Conservation (phyloP, 148 eudicot genomes). For the Amaranthus palmeri region DNA sequence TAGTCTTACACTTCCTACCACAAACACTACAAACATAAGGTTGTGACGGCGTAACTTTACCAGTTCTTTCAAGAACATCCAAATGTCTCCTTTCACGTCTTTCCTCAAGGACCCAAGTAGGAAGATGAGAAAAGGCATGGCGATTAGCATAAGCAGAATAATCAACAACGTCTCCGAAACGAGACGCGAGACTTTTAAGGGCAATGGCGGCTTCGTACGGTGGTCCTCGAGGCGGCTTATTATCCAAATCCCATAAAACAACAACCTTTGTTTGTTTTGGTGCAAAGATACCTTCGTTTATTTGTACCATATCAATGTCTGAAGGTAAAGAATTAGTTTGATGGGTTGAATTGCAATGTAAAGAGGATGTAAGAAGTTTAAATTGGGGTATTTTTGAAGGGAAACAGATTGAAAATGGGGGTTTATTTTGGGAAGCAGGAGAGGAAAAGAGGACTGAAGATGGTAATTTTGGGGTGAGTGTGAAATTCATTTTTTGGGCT, state of each 20-base stretch:
- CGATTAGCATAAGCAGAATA: conserved; percentile 83
- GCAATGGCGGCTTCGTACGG: conserved; percentile 67
- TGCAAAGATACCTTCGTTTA: conserved; percentile 45
- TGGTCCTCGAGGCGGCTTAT: conserved; percentile 86
- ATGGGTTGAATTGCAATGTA: neutral
- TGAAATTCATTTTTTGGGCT: neutral
- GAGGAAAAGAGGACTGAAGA: neutral
- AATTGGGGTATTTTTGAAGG: neutral
- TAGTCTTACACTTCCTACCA: conserved; percentile 72
- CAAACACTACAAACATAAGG: conserved; percentile 67
- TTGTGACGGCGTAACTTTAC: conserved; percentile 32
- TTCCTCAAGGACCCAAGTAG: conserved; percentile 59
- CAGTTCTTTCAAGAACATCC: conserved; percentile 55
- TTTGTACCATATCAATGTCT: conserved; percentile 70
- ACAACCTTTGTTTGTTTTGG: conserved; percentile 68
- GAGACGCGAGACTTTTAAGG: conserved; percentile 39
- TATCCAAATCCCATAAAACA: conserved; percentile 79
- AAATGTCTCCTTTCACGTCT: conserved; percentile 48
- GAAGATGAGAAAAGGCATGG: conserved; percentile 77
- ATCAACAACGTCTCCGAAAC: conserved; percentile 61
- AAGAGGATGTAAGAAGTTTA: neutral
- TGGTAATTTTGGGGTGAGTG: neutral
- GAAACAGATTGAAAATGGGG: conserved; percentile 3
- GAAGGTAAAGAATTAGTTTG: too few species aligned
- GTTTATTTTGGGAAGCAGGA: neutral